Conservation (phyloP, 139 green algal species). For the Haematococcus lacustris region DNA sequence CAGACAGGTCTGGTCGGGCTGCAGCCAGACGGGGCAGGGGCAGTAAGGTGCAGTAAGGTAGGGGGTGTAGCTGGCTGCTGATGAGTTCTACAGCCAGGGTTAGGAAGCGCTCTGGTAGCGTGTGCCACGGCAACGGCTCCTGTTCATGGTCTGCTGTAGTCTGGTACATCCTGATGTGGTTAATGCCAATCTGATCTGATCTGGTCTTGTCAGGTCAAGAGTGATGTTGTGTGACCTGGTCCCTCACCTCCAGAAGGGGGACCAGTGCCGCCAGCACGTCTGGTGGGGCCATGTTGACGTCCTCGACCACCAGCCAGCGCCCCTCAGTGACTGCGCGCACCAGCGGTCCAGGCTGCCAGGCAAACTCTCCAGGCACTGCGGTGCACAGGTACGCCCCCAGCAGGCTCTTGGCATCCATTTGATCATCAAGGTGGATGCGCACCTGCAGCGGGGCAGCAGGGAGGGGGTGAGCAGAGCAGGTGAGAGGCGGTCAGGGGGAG, state of each 20-base stretch:
- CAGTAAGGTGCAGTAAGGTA: no score
- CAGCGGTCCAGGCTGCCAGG: slow-evolving; percentile 88
- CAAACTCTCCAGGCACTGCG: slow-evolving; percentile 86
- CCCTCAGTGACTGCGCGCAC: slow-evolving; percentile 59
- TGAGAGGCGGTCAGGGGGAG: background rate
- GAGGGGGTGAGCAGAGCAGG: background rate
- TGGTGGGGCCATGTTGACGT: slow-evolving; percentile 83
- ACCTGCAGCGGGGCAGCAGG: slow-evolving; percentile 22
- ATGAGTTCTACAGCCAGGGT: background rate
- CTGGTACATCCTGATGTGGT: no score
- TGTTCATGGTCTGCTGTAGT: no score
- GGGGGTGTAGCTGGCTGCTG: background rate
- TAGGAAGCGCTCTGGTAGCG: background rate
- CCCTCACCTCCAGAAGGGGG: slow-evolving; percentile 79
- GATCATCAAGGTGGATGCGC: slow-evolving; percentile 87
- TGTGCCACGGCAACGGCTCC: slow-evolving; percentile 58
- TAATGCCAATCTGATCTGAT: no score
- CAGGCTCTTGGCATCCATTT: slow-evolving; percentile 92
- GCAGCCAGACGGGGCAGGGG: no score
- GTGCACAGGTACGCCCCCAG: slow-evolving; percentile 91
- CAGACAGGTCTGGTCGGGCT: no score
- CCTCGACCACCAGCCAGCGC: slow-evolving; percentile 91
- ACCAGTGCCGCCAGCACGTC: slow-evolving; percentile 86
- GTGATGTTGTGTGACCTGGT: no score
- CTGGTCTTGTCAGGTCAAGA: no score